Conservation (phyloP, 1,284 basidiomycete genomes). For the Gomphus sp. region DNA sequence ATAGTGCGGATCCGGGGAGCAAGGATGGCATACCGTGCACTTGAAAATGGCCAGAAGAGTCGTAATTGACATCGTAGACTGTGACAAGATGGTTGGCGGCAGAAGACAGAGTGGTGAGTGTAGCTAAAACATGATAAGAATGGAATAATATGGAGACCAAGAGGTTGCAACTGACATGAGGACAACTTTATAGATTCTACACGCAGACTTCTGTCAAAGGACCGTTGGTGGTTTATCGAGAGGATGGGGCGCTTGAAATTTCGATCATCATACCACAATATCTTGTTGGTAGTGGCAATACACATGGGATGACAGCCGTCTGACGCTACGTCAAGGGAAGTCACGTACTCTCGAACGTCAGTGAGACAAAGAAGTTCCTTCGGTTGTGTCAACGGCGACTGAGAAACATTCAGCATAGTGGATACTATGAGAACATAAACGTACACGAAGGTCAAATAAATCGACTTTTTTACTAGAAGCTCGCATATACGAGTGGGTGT, state of each 20-base stretch:
- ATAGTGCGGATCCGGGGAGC: constrained; percentile 25
- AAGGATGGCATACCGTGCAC: constrained; percentile 36
- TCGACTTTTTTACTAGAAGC: constrained; percentile 24
- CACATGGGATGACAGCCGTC: constrained; percentile 18
- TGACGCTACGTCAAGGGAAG: constrained; percentile 37
- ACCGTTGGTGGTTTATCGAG: constrained; percentile 50
- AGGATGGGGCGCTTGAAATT: constrained; percentile 45
- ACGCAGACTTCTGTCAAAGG: constrained; percentile 47
- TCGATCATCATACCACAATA: constrained; percentile 62
- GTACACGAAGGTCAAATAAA: constrained; percentile 43
- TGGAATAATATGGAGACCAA: background rate
- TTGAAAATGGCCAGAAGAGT: constrained; percentile 31
- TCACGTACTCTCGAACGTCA: constrained; percentile 31
- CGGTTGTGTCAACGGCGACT: constrained; percentile 19
- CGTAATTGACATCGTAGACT: constrained; percentile 48
- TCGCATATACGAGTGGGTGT: constrained; percentile 20
- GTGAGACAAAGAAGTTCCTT: constrained; percentile 27
- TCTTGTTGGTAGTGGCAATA: constrained; percentile 46
- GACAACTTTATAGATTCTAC: constrained; percentile 25
- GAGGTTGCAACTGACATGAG: background rate
- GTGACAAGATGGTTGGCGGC: constrained; percentile 47
- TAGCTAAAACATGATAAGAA: constrained; percentile 19
- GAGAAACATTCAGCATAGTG: constrained; percentile 7
- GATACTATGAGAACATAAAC: constrained; percentile 5
- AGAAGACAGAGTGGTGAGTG: constrained; percentile 47